A percentile compares a stretch with the other conserved stretches of the same genome.
phyloP scores from a whole-genome alignment of 176 grass and related monocot genomes.

The Coix lacrymajobi region DNA sequence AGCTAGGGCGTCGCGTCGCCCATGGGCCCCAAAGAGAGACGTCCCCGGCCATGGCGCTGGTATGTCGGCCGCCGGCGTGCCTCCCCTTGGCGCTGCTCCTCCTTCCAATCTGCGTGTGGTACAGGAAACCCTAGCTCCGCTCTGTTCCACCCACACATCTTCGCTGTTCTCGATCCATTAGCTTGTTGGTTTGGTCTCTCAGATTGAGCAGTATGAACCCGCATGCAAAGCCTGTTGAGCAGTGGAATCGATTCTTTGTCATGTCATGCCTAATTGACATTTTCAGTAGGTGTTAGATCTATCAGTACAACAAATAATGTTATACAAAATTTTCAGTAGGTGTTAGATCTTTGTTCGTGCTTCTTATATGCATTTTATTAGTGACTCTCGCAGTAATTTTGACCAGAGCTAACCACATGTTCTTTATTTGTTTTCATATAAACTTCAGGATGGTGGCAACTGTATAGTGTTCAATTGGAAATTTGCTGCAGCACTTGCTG shows the following conservation, averaged over 20 bases:
- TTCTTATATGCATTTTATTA: not conserved
- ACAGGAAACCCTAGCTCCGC: too few species aligned
- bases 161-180: too few species aligned
- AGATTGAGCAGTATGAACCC: slow-evolving; percentile 69
- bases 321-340: not conserved
- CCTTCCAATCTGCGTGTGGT: too few species aligned
- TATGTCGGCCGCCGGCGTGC: too few species aligned
- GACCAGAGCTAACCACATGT: slow-evolving; percentile 1
- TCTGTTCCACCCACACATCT: too few species aligned
- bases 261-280: slow-evolving; percentile 91
- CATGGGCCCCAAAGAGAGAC: too few species aligned
- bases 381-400: not conserved
- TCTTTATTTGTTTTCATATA: not conserved
- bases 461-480: slow-evolving; percentile 85
- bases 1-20: too few species aligned
- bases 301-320: slow-evolving; percentile 54
- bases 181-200: too few species aligned
- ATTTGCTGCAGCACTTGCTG: slow-evolving; percentile 63
- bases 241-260: slow-evolving; percentile 92
- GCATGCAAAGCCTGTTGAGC: slow-evolving; percentile 72
- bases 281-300: slow-evolving; percentile 90
- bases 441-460: slow-evolving; percentile 58
- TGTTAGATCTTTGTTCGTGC: not conserved
- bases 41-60: too few species aligned
- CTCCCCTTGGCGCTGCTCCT: too few species aligned